Evolutionary conservation across 2,329 filamentous ascomycete species (phyloP), one percentile per base, ranked within the genome.

Genomic region (Fusarium marasasianum): DNA sequence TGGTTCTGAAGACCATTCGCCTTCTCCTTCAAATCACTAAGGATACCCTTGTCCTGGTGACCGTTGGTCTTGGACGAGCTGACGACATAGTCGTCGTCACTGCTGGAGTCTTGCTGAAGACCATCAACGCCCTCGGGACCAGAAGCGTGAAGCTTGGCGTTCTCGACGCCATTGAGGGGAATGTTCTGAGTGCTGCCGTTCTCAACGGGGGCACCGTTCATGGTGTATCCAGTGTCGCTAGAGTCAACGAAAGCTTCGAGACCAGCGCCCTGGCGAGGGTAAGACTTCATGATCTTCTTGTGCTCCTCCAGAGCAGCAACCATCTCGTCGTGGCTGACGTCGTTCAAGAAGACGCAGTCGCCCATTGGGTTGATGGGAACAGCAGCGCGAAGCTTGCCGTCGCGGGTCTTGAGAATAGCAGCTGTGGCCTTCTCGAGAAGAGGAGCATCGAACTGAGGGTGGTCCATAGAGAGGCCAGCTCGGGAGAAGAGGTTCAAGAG

Each of bases 401-500:
- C 92, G 18, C 92, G 87, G 0, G 92, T 94, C 84, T 91, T 92
- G 56, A 94, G 83, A 71, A 94, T 94, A 18, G 92, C 92, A 20
- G 88, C 84, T 3, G 91, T 94, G 5, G 86, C 92, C 76, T 89
- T 89, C 58, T 91, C 89, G 15, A 94, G 86, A 33, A 93, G 86
- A 0, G 88, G 85, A 61, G 91, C 90, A 74, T 93, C 87, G 77
- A 93, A 94, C 43, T 91, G 84, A 12, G 87, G 85, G 77, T 94
- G 91, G 69, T 94, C 92, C 86, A 94, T 93, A 26, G 91, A 91
- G 2, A 94, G 86, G 26, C 92, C 92, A 11, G 91, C 91, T 50
- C 91, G 87, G 1, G 91, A 93, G 82, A 94, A 93, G 9, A 94
- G 85, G 61, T 86, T 87, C n/a, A 93, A 83, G 2, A 93, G 82